These are phyloP conservation scores for Cyclotella choctawhatcheeana DNA, from an alignment of 108 stramenopile species.

Conservation along the genomic window DNA sequence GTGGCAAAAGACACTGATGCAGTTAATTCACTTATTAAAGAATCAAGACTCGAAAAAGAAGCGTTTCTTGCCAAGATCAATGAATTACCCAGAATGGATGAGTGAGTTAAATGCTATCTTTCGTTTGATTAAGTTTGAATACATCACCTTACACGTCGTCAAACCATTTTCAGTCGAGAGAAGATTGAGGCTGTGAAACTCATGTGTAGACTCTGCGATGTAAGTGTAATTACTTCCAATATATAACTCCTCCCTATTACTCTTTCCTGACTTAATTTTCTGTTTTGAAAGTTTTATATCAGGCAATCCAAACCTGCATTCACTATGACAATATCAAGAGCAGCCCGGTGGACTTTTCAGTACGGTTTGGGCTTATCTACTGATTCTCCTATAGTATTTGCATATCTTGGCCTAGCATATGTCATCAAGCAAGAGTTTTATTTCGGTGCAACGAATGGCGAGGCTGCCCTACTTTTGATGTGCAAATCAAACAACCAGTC, in stretches of 20 bases:
- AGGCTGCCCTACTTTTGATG: not conserved
- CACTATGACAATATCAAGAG: slow-evolving; percentile 1
- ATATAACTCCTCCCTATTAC: not conserved
- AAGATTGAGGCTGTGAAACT: slow-evolving; percentile 1
- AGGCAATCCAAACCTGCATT: slow-evolving; percentile 1
- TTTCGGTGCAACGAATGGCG: slow-evolving; percentile 7
- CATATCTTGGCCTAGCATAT: slow-evolving; percentile 7
- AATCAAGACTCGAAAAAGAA: not conserved
- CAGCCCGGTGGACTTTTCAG: slow-evolving; percentile 13
- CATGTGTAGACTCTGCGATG: slow-evolving; percentile 9
- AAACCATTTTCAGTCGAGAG: slow-evolving; percentile 12
- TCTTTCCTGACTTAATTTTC: not conserved
- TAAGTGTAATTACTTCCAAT: not conserved
- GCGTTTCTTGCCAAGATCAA: not conserved
- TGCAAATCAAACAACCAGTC: not conserved
- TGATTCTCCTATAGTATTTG: slow-evolving; percentile 14
- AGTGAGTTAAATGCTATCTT: not conserved
- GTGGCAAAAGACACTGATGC: not conserved
- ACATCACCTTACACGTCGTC: too few species aligned
- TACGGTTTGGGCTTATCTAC: slow-evolving; percentile 11
- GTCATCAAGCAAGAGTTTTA: slow-evolving; percentile 7
- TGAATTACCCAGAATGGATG: slow-evolving; percentile 19
- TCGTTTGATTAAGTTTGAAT: not conserved
- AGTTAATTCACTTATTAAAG: not conserved
- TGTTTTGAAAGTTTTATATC: not conserved